phyloP scores from a whole-genome alignment of 73 alveolate species.

The Diophrys sp. region DNA sequence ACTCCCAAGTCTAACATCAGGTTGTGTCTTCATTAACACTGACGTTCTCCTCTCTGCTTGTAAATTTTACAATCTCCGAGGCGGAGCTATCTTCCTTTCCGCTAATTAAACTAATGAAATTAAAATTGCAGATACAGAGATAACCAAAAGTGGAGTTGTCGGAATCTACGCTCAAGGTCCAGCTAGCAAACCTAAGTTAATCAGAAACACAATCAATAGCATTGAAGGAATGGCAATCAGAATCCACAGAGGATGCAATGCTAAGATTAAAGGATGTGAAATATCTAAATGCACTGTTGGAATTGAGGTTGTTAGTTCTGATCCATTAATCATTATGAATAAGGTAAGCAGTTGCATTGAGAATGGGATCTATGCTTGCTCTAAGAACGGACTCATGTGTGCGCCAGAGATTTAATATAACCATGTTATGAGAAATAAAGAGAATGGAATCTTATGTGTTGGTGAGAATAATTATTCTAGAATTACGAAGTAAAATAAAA shows the following conservation, averaged over 20 bases:
- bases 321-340: constrained; percentile 60
- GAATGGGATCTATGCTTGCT: constrained; percentile 48
- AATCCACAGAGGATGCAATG: constrained; percentile 23
- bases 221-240: constrained; percentile 66
- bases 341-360: constrained; percentile 39
- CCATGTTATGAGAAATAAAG: constrained; percentile 73
- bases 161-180: constrained; percentile 63
- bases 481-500: constrained; percentile 67
- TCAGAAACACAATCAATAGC: constrained; percentile 36
- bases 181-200: constrained; percentile 43
- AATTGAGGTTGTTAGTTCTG: constrained; percentile 50
- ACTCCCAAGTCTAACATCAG: too few relatives aligned
- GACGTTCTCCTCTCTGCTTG: constrained; percentile 35
- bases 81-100: constrained; percentile 25
- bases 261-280: constrained; percentile 54
- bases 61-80: constrained; percentile 30
- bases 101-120: constrained; percentile 11
- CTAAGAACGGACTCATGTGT: constrained; percentile 47
- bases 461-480: constrained; percentile 77
- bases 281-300: constrained; percentile 54
- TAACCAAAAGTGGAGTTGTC: constrained; percentile 39
- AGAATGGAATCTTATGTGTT: constrained; percentile 81
- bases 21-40: constrained; percentile 17
- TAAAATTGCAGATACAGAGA: constrained; percentile 52
- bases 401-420: constrained; percentile 58